phyloP scores from a whole-genome alignment of 768 basidiomycete genomes.

The Scleroderma bovista region DNA sequence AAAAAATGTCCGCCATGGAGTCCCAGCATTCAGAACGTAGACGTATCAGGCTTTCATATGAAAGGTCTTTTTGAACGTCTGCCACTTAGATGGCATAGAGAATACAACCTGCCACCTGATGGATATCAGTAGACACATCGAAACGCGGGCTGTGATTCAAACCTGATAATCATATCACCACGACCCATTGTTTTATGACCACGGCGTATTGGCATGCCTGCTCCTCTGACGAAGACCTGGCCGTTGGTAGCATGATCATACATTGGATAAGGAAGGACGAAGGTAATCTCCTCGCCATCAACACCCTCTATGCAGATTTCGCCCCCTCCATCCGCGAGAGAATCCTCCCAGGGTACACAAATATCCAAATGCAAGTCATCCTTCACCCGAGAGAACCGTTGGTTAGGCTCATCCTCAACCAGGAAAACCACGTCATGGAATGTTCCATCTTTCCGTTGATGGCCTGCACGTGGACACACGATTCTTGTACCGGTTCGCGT shows the following conservation, averaged over 20 bases:
- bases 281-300: slow-evolving; percentile 47
- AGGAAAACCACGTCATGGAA: slow-evolving; percentile 66
- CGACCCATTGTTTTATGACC: slow-evolving; percentile 47
- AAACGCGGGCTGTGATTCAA: neutral
- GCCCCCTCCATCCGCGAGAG: slow-evolving; percentile 41
- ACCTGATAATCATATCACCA: slow-evolving; percentile 64
- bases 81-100: slow-evolving; percentile 27
- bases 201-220: slow-evolving; percentile 66
- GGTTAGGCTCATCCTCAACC: slow-evolving; percentile 53
- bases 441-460: slow-evolving; percentile 50
- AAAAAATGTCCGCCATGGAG: slow-evolving; percentile 13
- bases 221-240: slow-evolving; percentile 45
- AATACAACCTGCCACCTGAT: slow-evolving; percentile 30
- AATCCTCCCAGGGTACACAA: slow-evolving; percentile 51
- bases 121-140: neutral
- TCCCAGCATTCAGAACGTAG: neutral
- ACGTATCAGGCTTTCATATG: slow-evolving; percentile 20
- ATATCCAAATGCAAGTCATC: slow-evolving; percentile 54
- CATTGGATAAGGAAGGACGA: slow-evolving; percentile 50
- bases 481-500: slow-evolving; percentile 58
- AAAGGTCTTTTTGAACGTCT: slow-evolving; percentile 24
- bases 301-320: slow-evolving; percentile 49
- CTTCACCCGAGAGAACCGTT: slow-evolving; percentile 49
- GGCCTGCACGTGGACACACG: slow-evolving; percentile 57
- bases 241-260: slow-evolving; percentile 45